These are phyloP conservation scores for Leccinum variicolor DNA, from an alignment of 768 basidiomycete genomes.

Conservation along the genomic window DNA sequence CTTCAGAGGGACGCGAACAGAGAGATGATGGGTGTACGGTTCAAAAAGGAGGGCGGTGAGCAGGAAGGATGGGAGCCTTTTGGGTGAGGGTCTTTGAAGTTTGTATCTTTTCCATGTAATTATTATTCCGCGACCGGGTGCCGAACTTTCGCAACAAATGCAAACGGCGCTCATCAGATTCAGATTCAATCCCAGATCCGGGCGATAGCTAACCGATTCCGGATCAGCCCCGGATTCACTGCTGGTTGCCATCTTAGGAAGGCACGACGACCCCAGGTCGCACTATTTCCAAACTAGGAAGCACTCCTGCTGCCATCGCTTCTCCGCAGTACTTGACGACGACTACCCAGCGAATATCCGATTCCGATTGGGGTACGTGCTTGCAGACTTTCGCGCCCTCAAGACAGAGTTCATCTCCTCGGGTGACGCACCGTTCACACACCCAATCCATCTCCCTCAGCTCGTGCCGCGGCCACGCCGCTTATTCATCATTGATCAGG, in stretches of 20 bases:
- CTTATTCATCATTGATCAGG: conserved; percentile 11
- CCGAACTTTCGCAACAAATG: conserved; percentile 33
- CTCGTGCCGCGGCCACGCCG: not conserved
- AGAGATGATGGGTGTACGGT: conserved; percentile 23
- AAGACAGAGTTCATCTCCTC: conserved; percentile 16
- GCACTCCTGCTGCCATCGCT: conserved; percentile 15
- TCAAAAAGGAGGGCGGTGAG: conserved; percentile 15
- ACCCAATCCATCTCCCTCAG: not conserved
- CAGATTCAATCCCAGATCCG: conserved; percentile 23
- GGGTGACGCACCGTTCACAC: conserved; percentile 14
- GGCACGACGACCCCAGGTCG: not conserved
- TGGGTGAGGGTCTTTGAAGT: conserved; percentile 29
- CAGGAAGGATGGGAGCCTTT: conserved; percentile 32
- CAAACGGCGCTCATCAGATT: conserved; percentile 37
- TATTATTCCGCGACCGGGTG: conserved; percentile 40
- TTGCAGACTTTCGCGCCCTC: not conserved
- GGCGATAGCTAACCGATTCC: conserved; percentile 18
- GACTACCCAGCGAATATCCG: conserved; percentile 14
- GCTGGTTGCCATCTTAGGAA: not conserved
- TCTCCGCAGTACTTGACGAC: conserved; percentile 24
- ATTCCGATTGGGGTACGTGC: not conserved
- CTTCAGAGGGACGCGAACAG: not conserved
- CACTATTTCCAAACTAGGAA: not conserved
- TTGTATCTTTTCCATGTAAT: conserved; percentile 36
- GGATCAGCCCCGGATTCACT: conserved; percentile 33